Conservation (phyloP, 768 basidiomycete species). For the Rhodotorula kratochvilovae region DNA sequence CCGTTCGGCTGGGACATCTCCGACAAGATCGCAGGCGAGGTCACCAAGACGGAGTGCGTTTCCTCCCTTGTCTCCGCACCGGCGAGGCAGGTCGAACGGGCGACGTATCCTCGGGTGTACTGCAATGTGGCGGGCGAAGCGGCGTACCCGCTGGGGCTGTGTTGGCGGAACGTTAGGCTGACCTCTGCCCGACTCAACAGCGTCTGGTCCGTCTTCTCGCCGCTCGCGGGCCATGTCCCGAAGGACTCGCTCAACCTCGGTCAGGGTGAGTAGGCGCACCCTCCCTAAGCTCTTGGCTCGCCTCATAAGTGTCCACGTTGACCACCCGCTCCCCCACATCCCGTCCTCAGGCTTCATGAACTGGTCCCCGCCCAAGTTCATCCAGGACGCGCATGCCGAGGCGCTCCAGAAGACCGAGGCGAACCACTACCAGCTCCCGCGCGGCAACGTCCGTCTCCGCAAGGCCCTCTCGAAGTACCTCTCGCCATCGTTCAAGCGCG, state of each 20-base stretch:
- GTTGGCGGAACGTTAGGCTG: constrained; percentile 44
- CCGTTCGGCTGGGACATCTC: constrained; percentile 13
- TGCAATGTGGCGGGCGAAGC: no score
- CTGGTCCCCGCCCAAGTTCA: constrained; percentile 76
- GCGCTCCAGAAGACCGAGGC: constrained; percentile 61
- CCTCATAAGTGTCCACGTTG: neutral
- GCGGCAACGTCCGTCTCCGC: constrained; percentile 78
- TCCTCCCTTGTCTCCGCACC: neutral
- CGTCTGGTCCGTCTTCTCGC: constrained; percentile 74
- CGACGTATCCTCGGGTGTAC: neutral
- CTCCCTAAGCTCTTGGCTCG: neutral
- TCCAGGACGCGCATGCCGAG: constrained; percentile 65
- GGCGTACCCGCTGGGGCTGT: neutral
- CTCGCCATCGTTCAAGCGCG: constrained; percentile 59
- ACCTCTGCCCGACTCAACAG: constrained; percentile 43
- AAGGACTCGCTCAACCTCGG: constrained; percentile 91
- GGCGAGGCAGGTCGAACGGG: neutral
- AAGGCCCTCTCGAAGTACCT: constrained; percentile 81
- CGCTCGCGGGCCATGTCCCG: constrained; percentile 54
- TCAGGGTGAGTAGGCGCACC: constrained; percentile 51
- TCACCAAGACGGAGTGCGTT: constrained; percentile 10
- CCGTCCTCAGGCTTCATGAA: constrained; percentile 72
- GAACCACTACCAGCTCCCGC: constrained; percentile 73
- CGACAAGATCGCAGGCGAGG: constrained; percentile 17
- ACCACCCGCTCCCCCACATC: neutral